Conservation (phyloP, 1,284 basidiomycete species). For the Papiliotrema terrestris region DNA sequence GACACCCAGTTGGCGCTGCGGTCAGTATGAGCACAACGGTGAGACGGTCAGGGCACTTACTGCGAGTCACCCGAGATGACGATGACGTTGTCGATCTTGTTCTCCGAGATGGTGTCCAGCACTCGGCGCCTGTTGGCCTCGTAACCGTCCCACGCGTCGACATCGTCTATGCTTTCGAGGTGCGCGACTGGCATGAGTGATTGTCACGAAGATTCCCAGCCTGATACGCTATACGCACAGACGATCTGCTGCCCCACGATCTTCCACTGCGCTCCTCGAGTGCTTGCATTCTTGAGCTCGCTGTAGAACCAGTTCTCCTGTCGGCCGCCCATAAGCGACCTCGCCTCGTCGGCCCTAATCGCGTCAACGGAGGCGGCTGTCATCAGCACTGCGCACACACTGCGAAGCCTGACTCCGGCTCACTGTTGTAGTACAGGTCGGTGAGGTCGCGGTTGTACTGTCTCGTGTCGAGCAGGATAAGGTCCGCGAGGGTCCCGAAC, state of each 20-base stretch:
- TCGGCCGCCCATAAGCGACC: constrained; percentile 59
- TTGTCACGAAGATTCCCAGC: constrained; percentile 15
- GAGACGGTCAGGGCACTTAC: constrained; percentile 42
- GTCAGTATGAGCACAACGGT: not conserved
- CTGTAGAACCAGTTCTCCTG: constrained; percentile 62
- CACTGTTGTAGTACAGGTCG: constrained; percentile 61
- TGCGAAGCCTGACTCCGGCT: not conserved
- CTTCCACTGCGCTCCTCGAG: constrained; percentile 57
- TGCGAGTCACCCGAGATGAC: constrained; percentile 64
- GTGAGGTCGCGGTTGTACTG: constrained; percentile 63
- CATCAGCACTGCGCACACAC: not conserved
- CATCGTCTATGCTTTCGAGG: constrained; percentile 8
- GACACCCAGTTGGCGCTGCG: constrained; percentile 20
- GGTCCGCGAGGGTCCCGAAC: constrained; percentile 59
- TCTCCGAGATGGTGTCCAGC: constrained; percentile 56
- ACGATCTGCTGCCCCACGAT: constrained; percentile 61
- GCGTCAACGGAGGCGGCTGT: constrained; percentile 51
- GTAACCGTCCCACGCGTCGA: constrained; percentile 66
- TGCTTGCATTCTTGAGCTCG: constrained; percentile 54
- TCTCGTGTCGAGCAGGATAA: constrained; percentile 63
- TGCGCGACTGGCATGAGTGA: constrained; percentile 7
- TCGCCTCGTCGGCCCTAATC: constrained; percentile 52
- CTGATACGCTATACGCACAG: constrained; percentile 19
- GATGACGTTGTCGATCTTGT: constrained; percentile 59
- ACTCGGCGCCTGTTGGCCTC: constrained; percentile 58